Evolutionary conservation across 2,329 filamentous ascomycete species (phyloP).

Genomic region (Colletotrichum viniferum): DNA sequence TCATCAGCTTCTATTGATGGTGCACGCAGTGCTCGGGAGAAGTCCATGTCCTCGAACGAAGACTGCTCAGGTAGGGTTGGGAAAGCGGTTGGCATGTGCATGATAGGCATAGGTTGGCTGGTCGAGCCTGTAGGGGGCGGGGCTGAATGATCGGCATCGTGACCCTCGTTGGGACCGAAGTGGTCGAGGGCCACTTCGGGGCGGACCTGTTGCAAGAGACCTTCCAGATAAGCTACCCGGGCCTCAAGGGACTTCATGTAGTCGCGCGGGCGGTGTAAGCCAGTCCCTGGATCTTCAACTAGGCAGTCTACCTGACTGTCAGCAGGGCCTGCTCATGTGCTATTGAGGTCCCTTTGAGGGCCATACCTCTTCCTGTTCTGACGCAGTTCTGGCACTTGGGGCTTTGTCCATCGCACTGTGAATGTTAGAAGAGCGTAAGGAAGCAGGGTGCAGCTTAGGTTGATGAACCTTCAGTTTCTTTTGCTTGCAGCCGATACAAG

Average conservation of each 20-base stretch:
- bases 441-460: not conserved
- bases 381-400: conserved; percentile 32
- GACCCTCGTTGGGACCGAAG: not conserved
- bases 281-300: conserved; percentile 39
- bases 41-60: not conserved
- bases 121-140: not conserved
- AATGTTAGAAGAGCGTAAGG: not conserved
- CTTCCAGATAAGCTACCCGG: conserved; percentile 32
- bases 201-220: conserved; percentile 28
- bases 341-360: not conserved
- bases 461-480: conserved; percentile 27
- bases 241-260: conserved; percentile 35
- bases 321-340: not conserved
- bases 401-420: conserved; percentile 26
- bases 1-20: conserved; percentile 1
- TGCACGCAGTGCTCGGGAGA: not conserved
- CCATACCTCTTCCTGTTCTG: conserved; percentile 8
- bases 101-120: not conserved
- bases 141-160: not conserved
- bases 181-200: conserved; percentile 30
- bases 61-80: not conserved
- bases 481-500: conserved; percentile 29
- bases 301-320: conserved; percentile 27
- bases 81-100: not conserved
- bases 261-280: conserved; percentile 33